Evolutionary conservation across 768 basidiomycete species (phyloP), one percentile per base, ranked within the genome.

Genomic region (Fistulinella prunicolor): DNA sequence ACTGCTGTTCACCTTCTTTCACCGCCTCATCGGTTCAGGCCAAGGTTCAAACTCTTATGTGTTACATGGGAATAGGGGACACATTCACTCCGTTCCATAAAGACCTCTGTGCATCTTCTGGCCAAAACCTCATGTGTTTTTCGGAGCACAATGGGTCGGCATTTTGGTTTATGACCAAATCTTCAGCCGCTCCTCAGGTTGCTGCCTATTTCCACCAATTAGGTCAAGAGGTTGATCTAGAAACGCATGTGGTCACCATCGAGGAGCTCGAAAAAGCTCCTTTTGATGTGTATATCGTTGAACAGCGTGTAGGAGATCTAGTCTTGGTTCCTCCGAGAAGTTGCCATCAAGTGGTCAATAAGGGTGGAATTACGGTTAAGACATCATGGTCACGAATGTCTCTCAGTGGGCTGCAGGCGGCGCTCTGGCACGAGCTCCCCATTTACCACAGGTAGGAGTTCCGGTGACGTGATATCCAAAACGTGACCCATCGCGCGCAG

Each of bases 341-440:
- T 53, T 88, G 84, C 47, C 90, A 93, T 65, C 90, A 93, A 62
- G 89, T 91, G 4, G 75, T 92, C 21, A 93, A 93, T 55, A 69
- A 70, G 40, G 87, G 90, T 20, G 89, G 90, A 12, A 75, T 93
- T 20, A 89, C 87, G 0, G 73, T 91, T 62, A 93, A 93, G 66
- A 82, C 83, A 4, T 86, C 86, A 1, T 93, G 90, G 90, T 91
- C 89, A 1, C 74, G 90, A 38, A 91, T 93, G 88, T 85, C 86
- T 7, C 57, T 86, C 22, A 62, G 69, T 39, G 84, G 86, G 4
- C 62, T 89, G 13, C 62, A 65, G 34, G 70, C 73, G 1, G 85
- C 89, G 3, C 71, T 86, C 26, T 77, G 80, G 57, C 78, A 86
- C 37, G 90, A 93, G 54, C 72, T 93, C 28, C 86, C 86, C 0